Evolutionary conservation across 2,329 filamentous ascomycete species (phyloP).

Genomic region (Ceratocystis papillata): DNA sequence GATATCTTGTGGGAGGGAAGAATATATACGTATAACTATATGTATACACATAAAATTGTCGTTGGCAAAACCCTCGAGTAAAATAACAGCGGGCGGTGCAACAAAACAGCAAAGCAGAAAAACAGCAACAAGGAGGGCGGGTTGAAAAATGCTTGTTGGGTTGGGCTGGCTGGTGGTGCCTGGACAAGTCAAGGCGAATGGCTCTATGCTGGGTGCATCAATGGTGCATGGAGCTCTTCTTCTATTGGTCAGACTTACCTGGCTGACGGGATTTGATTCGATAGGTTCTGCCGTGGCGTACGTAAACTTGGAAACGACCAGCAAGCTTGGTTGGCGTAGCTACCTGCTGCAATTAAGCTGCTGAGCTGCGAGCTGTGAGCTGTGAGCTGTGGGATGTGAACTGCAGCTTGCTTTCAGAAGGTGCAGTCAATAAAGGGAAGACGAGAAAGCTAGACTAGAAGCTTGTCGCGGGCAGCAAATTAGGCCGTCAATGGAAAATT

Average conservation of each 20-base stretch:
- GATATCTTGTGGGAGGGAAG: neutral
- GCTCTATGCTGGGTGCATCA: neutral
- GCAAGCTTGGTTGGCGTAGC: slow-evolving; percentile 4
- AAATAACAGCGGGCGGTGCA: too few relatives aligned
- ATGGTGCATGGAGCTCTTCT: neutral
- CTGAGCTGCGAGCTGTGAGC: too few relatives aligned
- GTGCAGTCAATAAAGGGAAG: too few relatives aligned
- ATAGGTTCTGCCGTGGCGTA: slow-evolving; percentile 1
- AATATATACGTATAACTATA: neutral
- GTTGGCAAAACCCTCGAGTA: neutral
- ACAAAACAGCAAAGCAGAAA: neutral
- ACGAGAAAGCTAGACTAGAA: too few relatives aligned
- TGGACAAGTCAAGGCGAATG: neutral
- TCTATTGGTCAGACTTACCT: neutral
- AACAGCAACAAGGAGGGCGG: neutral
- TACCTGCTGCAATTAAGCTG: neutral
- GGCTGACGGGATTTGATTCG: slow-evolving; percentile 4
- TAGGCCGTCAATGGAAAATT: neutral
- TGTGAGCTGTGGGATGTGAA: too few relatives aligned
- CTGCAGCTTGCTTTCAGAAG: too few relatives aligned
- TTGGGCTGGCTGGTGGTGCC: neutral
- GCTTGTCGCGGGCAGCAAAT: too few relatives aligned
- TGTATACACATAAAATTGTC: slow-evolving; percentile 2
- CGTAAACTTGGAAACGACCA: slow-evolving; percentile 3
- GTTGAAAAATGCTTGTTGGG: neutral